Evolutionary conservation across 208 protist species (phyloP), one percentile per base, ranked within the genome.

Genomic region (Wallacemonas sp.): DNA sequence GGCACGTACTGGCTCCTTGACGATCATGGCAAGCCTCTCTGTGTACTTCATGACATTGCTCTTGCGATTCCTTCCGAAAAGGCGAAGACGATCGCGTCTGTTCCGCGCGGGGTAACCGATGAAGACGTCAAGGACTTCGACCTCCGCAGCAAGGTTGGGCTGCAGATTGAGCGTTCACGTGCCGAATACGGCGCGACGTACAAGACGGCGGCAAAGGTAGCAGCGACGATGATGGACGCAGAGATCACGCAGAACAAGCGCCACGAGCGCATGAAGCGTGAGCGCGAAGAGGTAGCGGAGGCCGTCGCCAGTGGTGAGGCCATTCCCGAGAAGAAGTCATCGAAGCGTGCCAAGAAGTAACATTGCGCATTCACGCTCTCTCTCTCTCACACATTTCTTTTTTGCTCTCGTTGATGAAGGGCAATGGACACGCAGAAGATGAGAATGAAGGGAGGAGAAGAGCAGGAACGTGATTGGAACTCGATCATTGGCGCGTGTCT

Each of bases 111-210:
- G 0, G 75, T 84, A n/a, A 66, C 79, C 4, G 72, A 82, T 11
- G 31, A 27, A 6, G 71, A 88, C 31, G 39, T 88, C n/a, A 55
- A 80, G 6, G 76, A 71, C 8, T 53, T 91, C 3, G 84, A 91
- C 56, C 73, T 94, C n/a, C 74, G 80, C 44, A 94, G 76, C 33
- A 94, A 90, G 53, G 59, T 88, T 56, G 84, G 88, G 0, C 73
- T 68, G n/a, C 70, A 82, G 59, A 63, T 94, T 5, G 82, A 89
- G 65, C 77, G 76, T 22, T 70, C 70, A n/a, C 76, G 84, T 1
- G 77, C 75, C 11, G 82, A 81, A 39, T 94, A 89, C 73, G 88
- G 88, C 27, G 46, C 79, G 19, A 90, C 80, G n/a, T 90, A 82
- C 51, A 91, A 86, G 73, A 84, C 72, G 14, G 79, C 84, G 14